These are phyloP conservation scores for Annulohypoxylon truncatum DNA, from an alignment of 2,329 filamentous ascomycete genomes.

Conservation along the genomic window DNA sequence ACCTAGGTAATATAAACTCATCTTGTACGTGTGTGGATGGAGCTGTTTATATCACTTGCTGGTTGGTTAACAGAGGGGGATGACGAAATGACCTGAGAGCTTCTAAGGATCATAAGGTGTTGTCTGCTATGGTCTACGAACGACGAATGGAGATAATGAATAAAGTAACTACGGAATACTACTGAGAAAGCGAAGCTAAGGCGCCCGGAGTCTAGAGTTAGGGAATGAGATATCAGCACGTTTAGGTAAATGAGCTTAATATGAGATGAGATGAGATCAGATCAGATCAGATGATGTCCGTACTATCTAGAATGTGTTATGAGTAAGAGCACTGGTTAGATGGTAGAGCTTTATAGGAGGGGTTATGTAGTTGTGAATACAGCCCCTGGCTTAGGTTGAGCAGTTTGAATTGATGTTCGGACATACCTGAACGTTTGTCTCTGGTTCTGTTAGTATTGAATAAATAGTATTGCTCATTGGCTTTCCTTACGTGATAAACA, in stretches of 20 bases:
- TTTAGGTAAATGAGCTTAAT: neutral
- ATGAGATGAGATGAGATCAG: conserved; percentile 2
- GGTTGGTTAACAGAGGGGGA: neutral
- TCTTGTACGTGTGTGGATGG: neutral
- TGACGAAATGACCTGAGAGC: neutral
- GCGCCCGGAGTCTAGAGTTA: conserved; percentile 13
- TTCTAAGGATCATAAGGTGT: neutral
- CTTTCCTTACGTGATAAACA: too few relatives aligned
- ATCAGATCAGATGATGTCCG: too few relatives aligned
- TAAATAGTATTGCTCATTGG: too few relatives aligned
- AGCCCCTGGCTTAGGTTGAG: too few relatives aligned
- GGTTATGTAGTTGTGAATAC: too few relatives aligned
- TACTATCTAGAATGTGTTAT: neutral
- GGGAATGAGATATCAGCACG: conserved; percentile 1
- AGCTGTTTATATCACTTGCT: neutral
- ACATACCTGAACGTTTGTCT: too few relatives aligned
- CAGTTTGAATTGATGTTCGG: neutral
- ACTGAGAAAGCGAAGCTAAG: neutral
- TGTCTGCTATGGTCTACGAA: neutral
- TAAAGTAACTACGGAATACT: neutral
- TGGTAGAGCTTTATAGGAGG: neutral
- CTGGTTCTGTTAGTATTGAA: too few relatives aligned
- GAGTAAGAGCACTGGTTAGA: neutral
- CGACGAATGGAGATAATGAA: conserved; percentile 15
- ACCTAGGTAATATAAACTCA: neutral